These are phyloP conservation scores for Neofusicoccum umdonicola DNA, from an alignment of 2,329 filamentous ascomycete species.

Conservation along the genomic window DNA sequence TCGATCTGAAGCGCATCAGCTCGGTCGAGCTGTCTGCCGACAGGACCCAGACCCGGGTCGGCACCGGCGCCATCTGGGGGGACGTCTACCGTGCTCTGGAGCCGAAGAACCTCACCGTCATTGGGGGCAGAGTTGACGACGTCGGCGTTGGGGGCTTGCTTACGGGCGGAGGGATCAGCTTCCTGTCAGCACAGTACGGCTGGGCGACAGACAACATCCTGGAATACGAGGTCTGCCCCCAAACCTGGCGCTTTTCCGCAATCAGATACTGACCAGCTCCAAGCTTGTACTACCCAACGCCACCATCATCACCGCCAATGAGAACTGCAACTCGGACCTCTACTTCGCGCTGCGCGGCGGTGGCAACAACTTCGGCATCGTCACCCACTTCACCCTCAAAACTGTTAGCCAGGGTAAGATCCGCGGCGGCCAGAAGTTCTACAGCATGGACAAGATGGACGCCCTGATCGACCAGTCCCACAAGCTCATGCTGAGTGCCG, in stretches of 20 bases:
- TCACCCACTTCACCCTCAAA: conserved; percentile 32
- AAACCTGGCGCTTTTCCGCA: not conserved
- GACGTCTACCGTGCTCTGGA: conserved; percentile 21
- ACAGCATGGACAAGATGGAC: conserved; percentile 24
- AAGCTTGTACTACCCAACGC: conserved; percentile 3
- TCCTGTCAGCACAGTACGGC: not conserved
- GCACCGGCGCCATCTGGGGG: conserved; percentile 5
- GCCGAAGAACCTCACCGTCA: conserved; percentile 3
- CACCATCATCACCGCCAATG: conserved; percentile 10
- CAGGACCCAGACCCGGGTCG: conserved; percentile 22
- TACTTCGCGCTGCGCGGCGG: conserved; percentile 40
- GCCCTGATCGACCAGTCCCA: conserved; percentile 22
- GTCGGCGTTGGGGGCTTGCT: conserved; percentile 20
- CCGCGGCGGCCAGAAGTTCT: conserved; percentile 39
- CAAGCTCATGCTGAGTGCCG: conserved; percentile 23
- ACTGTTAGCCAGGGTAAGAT: conserved; percentile 18
- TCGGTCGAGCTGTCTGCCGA: not conserved
- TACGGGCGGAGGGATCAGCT: conserved; percentile 19
- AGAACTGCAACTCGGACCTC: conserved; percentile 24
- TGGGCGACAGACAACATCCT: conserved; percentile 4
- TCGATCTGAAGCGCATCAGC: conserved; percentile 29
- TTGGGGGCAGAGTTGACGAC: conserved; percentile 16
- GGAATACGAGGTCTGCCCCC: not conserved
- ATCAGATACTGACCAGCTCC: not conserved
- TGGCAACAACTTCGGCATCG: conserved; percentile 38